Base-by-base conservation (phyloP, 495 filamentous ascomycete genomes). In the Apodospora peruviana region DNA sequence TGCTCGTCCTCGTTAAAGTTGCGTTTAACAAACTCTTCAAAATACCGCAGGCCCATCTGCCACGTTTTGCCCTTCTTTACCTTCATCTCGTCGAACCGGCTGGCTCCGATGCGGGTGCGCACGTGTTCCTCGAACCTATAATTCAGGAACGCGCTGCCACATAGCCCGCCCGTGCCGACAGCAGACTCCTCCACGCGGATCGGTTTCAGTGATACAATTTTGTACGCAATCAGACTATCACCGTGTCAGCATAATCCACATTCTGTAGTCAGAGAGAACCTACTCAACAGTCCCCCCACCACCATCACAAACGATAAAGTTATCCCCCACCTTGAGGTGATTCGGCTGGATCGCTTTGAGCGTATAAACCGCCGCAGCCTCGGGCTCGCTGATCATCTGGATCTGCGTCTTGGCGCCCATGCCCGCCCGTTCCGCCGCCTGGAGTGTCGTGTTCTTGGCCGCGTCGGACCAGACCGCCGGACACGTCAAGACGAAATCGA, bases 401-500 rank as follows among this genome's bases (percentile, higher is more conserved):
- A 89, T 81, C 27, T 78, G 66, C 10, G 72, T 73, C 27, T 70
- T 68, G 8, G 68, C 55, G 11, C 84, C 84, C 77, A 88, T 81
- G 10, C 85, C 84, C 2, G 85, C 85, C 1, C 75, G 57, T 58
- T 86, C 78, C 1, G 85, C 85, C 20, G 84, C 85, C 39, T 73
- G 66, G 24, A 82, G 59, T 0, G 83, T 87, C 12, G 76, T 77
- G 43, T 79, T 76, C 62, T 88, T 87, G n/a, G 85, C 85, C 16
- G 75, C 74, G 41, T 89, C 85, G 8, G 80, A 81, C 86, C 86
- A 88, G n/a, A 90, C 79, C n/a, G 86, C 86, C 5, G 86, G 86
- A 29, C 87, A 87, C 0, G 86, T 90, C 20, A 90, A 68, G 20
- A 89, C 80, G 51, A 84, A 86, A 35, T 82, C 77, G 24, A 87